Percentiles rank a stretch among this genome's conserved stretches.
phyloP scores from a whole-genome alignment of 345 rosid genomes.

The Alliaria petiolata region DNA sequence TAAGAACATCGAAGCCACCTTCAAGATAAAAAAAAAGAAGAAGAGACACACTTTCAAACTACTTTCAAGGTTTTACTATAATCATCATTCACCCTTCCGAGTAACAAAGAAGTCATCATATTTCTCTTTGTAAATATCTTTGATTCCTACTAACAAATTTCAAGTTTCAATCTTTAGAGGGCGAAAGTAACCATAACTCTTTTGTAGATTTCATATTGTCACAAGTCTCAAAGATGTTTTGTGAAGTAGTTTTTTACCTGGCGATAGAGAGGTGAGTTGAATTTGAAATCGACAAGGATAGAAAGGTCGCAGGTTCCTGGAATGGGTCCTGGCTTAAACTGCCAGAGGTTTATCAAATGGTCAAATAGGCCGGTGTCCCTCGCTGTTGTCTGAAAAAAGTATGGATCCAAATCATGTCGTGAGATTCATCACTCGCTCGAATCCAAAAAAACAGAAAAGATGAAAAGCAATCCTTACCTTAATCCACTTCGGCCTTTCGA shows the following conservation, averaged over 20 bases:
- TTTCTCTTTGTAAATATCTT: not conserved
- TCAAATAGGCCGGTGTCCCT: slow-evolving; percentile 73
- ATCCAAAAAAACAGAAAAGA: not conserved
- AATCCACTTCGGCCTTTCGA: slow-evolving; percentile 56
- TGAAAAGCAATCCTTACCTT: slow-evolving; percentile 45
- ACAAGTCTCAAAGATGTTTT: not conserved
- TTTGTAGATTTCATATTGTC: not conserved
- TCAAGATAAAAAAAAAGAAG: not conserved
- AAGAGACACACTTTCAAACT: not conserved
- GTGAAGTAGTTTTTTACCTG: slow-evolving; percentile 50
- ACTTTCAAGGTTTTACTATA: not conserved
- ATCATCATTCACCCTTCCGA: not conserved
- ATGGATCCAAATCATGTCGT: not conserved
- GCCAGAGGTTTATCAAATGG: slow-evolving; percentile 91
- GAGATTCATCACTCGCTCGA: not conserved
- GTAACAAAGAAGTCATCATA: not conserved
- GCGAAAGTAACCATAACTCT: not conserved
- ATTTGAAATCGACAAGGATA: slow-evolving; percentile 84
- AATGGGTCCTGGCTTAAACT: slow-evolving; percentile 81
- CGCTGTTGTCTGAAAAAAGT: slow-evolving; percentile 63
- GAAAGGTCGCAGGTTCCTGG: slow-evolving; percentile 79
- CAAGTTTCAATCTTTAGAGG: not conserved
- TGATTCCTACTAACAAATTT: not conserved
- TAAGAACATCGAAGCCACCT: slow-evolving; percentile 88
- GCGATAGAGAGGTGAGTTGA: slow-evolving; percentile 90